These are phyloP conservation scores for Agastache rugosa DNA, from an alignment of 257 asterid genomes.

Conservation along the genomic window DNA sequence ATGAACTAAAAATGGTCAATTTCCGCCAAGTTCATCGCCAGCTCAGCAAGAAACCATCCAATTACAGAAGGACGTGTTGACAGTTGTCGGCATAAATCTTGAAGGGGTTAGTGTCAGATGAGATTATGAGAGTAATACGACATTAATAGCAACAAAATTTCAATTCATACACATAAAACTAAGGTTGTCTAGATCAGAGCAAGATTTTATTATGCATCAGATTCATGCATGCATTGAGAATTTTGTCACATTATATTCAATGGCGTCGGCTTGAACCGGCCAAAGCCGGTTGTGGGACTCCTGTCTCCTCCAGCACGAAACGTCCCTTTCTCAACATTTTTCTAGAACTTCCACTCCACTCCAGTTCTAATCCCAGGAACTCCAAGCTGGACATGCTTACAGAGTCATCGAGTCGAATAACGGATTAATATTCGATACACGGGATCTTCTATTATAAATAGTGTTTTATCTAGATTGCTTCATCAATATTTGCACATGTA, in stretches of 20 bases:
- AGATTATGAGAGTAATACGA: not conserved
- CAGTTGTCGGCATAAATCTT: slow-evolving; percentile 24
- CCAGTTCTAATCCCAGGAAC: slow-evolving; percentile 21
- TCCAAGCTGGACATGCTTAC: slow-evolving; percentile 28
- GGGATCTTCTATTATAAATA: not conserved
- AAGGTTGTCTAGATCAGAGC: slow-evolving; percentile 14
- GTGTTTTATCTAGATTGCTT: too few species aligned
- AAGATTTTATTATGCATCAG: not conserved
- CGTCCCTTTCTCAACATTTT: slow-evolving; percentile 43
- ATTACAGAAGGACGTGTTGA: slow-evolving; percentile 19
- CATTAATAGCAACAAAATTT: slow-evolving; percentile 3
- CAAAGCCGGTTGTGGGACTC: slow-evolving; percentile 38
- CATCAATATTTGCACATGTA: too few species aligned
- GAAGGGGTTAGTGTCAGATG: slow-evolving; percentile 11
- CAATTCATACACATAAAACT: not conserved
- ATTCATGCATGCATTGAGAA: slow-evolving; percentile 37
- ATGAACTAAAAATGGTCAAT: not conserved
- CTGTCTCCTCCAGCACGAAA: slow-evolving; percentile 31
- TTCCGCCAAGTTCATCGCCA: slow-evolving; percentile 4
- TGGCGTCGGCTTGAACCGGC: slow-evolving; percentile 32
- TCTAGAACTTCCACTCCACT: slow-evolving; percentile 37
- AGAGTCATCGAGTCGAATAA: not conserved
- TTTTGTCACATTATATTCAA: slow-evolving; percentile 30
- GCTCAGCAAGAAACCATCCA: slow-evolving; percentile 19
- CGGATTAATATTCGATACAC: too few species aligned